Base-by-base conservation (phyloP, 768 basidiomycete genomes). In the Auriscalpium microsporum region DNA sequence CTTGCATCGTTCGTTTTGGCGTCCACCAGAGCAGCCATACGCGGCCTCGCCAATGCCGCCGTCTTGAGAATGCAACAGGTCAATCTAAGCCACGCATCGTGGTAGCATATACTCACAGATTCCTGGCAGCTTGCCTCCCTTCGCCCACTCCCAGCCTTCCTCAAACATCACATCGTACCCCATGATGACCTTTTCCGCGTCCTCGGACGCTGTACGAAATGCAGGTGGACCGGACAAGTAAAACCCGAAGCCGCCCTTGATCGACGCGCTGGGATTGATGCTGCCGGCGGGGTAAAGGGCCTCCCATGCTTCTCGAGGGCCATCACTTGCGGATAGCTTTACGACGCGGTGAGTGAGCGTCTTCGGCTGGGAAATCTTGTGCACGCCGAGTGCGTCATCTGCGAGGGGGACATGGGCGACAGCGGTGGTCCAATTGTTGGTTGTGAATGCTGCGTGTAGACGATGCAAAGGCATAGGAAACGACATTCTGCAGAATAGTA, bases 51-150 rank as follows among this genome's bases (percentile, higher is more conserved):
- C 79, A 1, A 75, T 67, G 0, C 83, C 83, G 5, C 83, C 83
- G 58, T 77, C 82, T 82, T 53, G 10, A 48, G 16, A 16, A 37
- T 13, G 10, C n/a, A 10, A 19, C 13, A 9, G 35, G 9, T 50
- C 38, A 21, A 16, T 48, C 14, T 21, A 38, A n/a, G 19, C 8
- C 14, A 49, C 28, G 3, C 11, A 35, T 10, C 28, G 9, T 37
- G 48, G 55, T 45, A 8, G 48, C 62, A n/a, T 60, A 55, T 14
- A 73, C 85, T 62, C 58, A 82, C 83, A 86, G 14, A 85, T 68
- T 10, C 87, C 87, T 35, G 87, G 86, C 14, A 89, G 71, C 63
- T 90, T 90, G 1, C 87, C 87, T 33, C 87, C 87, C 62, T 82
- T 83, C n/a, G 71, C 74, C 77, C 81, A 89, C 38, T 80, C 76